These are phyloP conservation scores for Fusarium kyushuense DNA, from an alignment of 2,329 filamentous ascomycete species.

Conservation along the genomic window DNA sequence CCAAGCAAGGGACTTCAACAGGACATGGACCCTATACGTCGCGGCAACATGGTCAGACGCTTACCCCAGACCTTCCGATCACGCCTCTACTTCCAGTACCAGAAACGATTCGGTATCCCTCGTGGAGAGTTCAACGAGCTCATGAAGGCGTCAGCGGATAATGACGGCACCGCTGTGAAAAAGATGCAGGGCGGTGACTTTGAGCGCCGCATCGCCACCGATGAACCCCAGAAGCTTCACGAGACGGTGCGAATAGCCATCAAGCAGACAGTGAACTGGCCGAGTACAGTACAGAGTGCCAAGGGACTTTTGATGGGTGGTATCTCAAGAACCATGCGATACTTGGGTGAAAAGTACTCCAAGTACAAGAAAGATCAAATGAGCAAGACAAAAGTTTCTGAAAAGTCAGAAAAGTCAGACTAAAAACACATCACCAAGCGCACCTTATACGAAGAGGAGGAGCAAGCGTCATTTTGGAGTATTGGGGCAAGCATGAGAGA, in stretches of 20 bases:
- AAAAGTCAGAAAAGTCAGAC: constrained; percentile 41
- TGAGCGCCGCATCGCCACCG: constrained; percentile 83
- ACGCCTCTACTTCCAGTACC: constrained; percentile 94
- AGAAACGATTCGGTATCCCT: constrained; percentile 88
- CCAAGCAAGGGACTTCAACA: constrained; percentile 79
- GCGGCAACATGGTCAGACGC: constrained; percentile 96
- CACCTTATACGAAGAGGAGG: constrained; percentile 1
- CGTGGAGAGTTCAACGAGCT: constrained; percentile 85
- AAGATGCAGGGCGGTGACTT: constrained; percentile 85
- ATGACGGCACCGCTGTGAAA: constrained; percentile 75
- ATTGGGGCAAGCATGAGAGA: neutral
- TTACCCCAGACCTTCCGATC: constrained; percentile 88
- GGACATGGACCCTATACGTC: constrained; percentile 91
- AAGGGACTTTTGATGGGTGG: constrained; percentile 89
- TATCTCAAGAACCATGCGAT: constrained; percentile 74
- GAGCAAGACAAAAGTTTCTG: constrained; percentile 35
- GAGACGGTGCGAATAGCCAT: constrained; percentile 81
- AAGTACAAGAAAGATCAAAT: constrained; percentile 68
- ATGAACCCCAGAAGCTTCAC: constrained; percentile 74
- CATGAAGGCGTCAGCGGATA: constrained; percentile 80
- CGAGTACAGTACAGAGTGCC: constrained; percentile 85
- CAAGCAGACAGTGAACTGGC: constrained; percentile 90
- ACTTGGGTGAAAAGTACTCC: constrained; percentile 82
- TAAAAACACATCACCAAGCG: constrained; percentile 6
- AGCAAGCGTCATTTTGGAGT: constrained; percentile 28